Evolutionary conservation across 1,284 basidiomycete species (phyloP).

Genomic region (Rhizoctonia solani): DNA sequence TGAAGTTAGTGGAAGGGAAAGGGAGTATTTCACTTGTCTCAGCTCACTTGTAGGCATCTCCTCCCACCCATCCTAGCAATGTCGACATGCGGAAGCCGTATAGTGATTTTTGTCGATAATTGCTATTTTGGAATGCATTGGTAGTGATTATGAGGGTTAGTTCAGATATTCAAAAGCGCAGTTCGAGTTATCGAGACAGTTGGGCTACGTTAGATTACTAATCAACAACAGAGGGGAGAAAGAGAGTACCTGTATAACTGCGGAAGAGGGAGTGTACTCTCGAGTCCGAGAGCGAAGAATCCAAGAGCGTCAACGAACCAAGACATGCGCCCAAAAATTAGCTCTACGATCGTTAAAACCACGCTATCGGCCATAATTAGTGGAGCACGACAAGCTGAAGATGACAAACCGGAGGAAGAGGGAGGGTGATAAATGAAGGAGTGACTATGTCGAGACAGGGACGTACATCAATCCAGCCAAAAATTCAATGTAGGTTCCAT

Average conservation of each 20-base stretch:
- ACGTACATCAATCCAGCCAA: slow-evolving; percentile 75
- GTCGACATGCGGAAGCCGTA: slow-evolving; percentile 85
- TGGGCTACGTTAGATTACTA: background rate
- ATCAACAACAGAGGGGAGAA: slow-evolving; percentile 35
- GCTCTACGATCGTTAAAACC: slow-evolving; percentile 60
- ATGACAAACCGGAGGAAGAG: too few relatives aligned
- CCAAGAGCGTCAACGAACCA: slow-evolving; percentile 71
- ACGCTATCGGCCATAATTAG: slow-evolving; percentile 31
- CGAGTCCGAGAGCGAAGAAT: slow-evolving; percentile 76
- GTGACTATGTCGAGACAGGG: background rate
- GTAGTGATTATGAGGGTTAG: too few relatives aligned
- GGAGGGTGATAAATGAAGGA: too few relatives aligned
- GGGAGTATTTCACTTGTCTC: too few relatives aligned
- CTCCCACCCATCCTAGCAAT: slow-evolving; percentile 77
- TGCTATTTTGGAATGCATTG: too few relatives aligned
- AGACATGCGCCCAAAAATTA: slow-evolving; percentile 71
- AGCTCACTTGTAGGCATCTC: slow-evolving; percentile 87
- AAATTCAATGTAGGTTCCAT: slow-evolving; percentile 77
- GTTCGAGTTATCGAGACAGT: too few relatives aligned
- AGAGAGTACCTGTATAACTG: slow-evolving; percentile 67
- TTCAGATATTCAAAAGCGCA: too few relatives aligned
- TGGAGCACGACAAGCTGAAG: too few relatives aligned
- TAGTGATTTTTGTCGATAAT: slow-evolving; percentile 72
- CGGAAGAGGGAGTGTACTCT: slow-evolving; percentile 81
- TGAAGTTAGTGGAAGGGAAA: slow-evolving; percentile 34